Evolutionary conservation across 2,329 filamentous ascomycete species (phyloP), one percentile per base, ranked within the genome.

Genomic region (Botrytis galanthina): DNA sequence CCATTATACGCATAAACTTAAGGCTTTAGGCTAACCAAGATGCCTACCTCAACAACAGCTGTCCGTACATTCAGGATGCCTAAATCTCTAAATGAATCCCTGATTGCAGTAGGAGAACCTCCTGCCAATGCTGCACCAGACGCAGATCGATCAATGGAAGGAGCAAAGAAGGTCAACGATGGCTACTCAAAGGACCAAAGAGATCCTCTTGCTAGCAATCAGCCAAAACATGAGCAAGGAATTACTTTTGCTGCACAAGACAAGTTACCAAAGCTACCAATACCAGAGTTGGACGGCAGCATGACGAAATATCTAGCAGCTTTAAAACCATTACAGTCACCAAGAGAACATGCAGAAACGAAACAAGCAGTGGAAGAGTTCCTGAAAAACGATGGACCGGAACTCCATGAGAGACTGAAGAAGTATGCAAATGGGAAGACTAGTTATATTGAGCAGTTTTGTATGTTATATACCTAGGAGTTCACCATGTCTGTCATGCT

Each of bases 371-470:
- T 97, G 0, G 86, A 91, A 18, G 94, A 97, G 44, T 98, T 98
- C 77, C 83, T 98, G 59, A 90, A 88, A 78, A 85, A 87, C 0
- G 95, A 98, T 76, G 96, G 96, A 0, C 93, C 92, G 0, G 90
- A 92, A 63, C 84, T 99, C 66, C 95, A 99, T 81, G 93, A 96
- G 75, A 95, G 92, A 82, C 84, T 98, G 73, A 96, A 95, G 85
- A 90, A 91, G 79, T 99, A 98, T 85, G 95, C 96, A 14, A 90
- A 90, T 67, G 94, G 92, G 62, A 95, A 95, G 84, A 93, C 93
- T 54, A 98, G 95, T 83, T 99, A 98, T 81, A 98, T 99, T 79
- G 96, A 98, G 81, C 96, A 99, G 80, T 99, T 99, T 79, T 99
- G 95, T 97, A 88, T 81, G 93, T 87, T 18, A 14, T 20, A 20